Conservation (phyloP, 345 rosid genomes). For the Stellera chamaejasme region DNA sequence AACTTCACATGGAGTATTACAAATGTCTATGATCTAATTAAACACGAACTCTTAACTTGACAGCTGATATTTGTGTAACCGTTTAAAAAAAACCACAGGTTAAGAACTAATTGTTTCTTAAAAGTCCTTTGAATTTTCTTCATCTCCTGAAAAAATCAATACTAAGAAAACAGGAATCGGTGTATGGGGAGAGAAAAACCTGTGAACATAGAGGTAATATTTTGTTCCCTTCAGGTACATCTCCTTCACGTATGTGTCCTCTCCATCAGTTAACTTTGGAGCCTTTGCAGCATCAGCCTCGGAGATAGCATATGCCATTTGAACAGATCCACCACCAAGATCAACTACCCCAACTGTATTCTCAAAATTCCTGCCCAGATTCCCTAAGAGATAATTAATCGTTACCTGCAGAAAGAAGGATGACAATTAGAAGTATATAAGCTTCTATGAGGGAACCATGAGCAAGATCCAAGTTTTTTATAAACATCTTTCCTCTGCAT, state of each 20-base stretch:
- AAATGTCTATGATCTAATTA: background rate
- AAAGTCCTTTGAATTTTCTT: no score
- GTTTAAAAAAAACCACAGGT: no score
- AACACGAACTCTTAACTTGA: background rate
- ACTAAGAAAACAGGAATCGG: no score
- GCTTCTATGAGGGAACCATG: background rate
- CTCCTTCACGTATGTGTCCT: slow-evolving; percentile 72
- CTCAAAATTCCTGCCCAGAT: slow-evolving; percentile 61
- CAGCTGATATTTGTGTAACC: background rate
- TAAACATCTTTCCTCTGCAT: no score
- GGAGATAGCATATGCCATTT: slow-evolving; percentile 97
- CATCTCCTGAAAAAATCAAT: no score
- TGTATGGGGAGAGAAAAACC: slow-evolving; percentile 29
- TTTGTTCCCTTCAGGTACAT: slow-evolving; percentile 69
- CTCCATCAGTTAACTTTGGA: slow-evolving; percentile 56
- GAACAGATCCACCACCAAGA: slow-evolving; percentile 99
- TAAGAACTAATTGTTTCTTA: no score
- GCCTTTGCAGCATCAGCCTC: slow-evolving; percentile 70
- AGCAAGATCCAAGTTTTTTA: no score
- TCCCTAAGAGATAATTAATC: slow-evolving; percentile 77
- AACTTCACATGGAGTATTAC: background rate
- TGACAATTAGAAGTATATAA: background rate
- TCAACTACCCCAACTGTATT: slow-evolving; percentile 93
- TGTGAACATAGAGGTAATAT: slow-evolving; percentile 92
- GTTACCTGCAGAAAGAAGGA: slow-evolving; percentile 59